Base-by-base conservation (phyloP, 148 eudicot species). In the Tetragonia tetragonoides region DNA sequence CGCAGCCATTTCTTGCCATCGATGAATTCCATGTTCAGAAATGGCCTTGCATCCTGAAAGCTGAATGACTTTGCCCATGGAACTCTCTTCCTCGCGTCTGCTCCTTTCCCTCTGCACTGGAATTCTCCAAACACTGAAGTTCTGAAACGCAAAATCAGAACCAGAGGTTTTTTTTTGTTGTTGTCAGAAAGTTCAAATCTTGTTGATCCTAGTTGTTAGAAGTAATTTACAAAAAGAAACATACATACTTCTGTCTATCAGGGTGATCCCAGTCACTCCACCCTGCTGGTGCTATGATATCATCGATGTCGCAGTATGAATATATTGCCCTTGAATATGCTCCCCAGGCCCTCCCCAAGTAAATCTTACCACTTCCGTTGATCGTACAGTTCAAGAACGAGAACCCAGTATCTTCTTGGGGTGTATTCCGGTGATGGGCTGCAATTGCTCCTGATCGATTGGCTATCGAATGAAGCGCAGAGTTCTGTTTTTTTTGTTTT, bases 271-370 rank as follows among this genome's bases (percentile, higher is more conserved):
- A 91, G 72, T 93, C 97, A 62, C 87, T 88, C 99, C 97, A 95
- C 49, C 97, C 94, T 18, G 68, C 47, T 0, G 97, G 95, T 41
- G 77, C 83, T 15, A 95, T 87, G n/a, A 89, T 79, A 46, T 86
- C 82, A 63, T 82, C 87, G 7, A 95, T 87, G 59, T 89, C 70
- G 68, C 91, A 89, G 66, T 86, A 87, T 0, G 97, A 91, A 75
- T 91, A 95, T 18, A 93, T 76, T 0, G 83, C 82, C 66, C 92
- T 81, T 34, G 99, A 89, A 81, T 93, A 93, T 8, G 82, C 81
- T 39, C 99, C 99, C 99, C 99, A 95, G 5, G 97, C 99, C 85
- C 97, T 84, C 37, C 97, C 99, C 77, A 93, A 72, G 75, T 78
- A 83, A 14, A 91, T 79, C 8, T 18, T 77, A 0, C 97, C 95